Evolutionary conservation across 139 green algal genomes (phyloP).

Genomic region (Coelastrella sp.): DNA sequence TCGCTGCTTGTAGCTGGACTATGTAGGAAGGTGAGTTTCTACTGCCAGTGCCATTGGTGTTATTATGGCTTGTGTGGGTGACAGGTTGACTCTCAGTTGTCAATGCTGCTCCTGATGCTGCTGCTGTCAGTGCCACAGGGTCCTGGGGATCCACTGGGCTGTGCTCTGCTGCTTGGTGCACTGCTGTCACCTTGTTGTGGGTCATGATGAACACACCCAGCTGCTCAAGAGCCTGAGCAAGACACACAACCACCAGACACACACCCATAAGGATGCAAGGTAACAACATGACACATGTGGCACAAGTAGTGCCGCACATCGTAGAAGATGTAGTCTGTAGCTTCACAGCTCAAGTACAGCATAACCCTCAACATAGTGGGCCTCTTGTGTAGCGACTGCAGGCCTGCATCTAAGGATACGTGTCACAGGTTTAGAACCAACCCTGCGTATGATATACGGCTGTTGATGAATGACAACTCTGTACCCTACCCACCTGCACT

Average conservation of each 20-base stretch:
- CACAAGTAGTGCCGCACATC: too few relatives aligned
- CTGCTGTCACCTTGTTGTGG: conserved; percentile 42
- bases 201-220: conserved; percentile 75
- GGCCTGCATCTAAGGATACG: too few relatives aligned
- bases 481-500: conserved; percentile 13
- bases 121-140: background rate
- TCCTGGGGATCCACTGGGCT: background rate
- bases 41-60: background rate
- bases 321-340: too few relatives aligned
- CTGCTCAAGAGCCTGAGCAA: conserved; percentile 55
- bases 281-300: too few relatives aligned
- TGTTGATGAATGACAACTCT: too few relatives aligned
- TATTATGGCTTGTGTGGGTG: background rate
- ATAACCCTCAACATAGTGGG: too few relatives aligned
- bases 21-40: background rate
- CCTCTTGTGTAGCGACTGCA: too few relatives aligned
- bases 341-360: too few relatives aligned
- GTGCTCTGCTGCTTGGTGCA: background rate
- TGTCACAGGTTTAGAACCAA: too few relatives aligned
- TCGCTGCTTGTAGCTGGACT: background rate
- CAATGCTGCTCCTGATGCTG: background rate
- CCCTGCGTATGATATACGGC: too few relatives aligned
- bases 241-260: background rate
- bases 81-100: background rate
- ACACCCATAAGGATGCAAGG: too few relatives aligned